Conservation (phyloP, 495 filamentous ascomycete species). For the Penicillium pancosmium region DNA sequence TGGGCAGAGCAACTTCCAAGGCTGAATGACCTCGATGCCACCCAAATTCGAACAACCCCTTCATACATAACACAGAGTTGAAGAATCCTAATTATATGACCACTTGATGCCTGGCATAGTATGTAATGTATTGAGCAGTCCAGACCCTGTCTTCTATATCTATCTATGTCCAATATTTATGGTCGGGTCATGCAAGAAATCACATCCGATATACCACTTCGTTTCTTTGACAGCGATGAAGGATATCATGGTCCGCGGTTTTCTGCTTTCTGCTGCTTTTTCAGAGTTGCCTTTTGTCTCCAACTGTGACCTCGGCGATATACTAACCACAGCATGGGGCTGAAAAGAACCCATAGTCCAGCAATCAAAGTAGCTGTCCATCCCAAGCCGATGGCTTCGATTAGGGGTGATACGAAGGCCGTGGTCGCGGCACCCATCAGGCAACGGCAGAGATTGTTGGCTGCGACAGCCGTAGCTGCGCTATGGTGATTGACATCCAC, state of each 20-base stretch:
- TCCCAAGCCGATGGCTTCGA: conserved; percentile 48
- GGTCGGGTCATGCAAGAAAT: too few relatives aligned
- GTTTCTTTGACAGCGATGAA: too few relatives aligned
- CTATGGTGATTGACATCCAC: conserved; percentile 45
- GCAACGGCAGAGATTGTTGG: conserved; percentile 51
- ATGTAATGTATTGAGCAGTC: too few relatives aligned
- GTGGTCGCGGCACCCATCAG: conserved; percentile 46
- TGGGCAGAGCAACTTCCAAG: too few relatives aligned
- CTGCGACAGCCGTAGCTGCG: conserved; percentile 49
- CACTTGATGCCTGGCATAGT: too few relatives aligned
- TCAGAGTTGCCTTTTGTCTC: conserved; percentile 25
- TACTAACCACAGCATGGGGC: conserved; percentile 37
- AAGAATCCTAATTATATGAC: too few relatives aligned
- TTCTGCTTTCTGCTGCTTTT: background rate
- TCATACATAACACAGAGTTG: too few relatives aligned
- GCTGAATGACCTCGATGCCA: too few relatives aligned
- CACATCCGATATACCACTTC: too few relatives aligned
- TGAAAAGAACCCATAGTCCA: conserved; percentile 31
- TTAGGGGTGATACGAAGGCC: conserved; percentile 43
- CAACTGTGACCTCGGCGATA: conserved; percentile 39
- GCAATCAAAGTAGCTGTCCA: conserved; percentile 50
- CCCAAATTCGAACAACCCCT: too few relatives aligned
- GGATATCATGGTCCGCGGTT: background rate
- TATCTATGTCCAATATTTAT: too few relatives aligned
- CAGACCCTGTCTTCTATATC: too few relatives aligned